Base-by-base conservation (phyloP, 2,329 filamentous ascomycete species). In the Fusarium nurragi region DNA sequence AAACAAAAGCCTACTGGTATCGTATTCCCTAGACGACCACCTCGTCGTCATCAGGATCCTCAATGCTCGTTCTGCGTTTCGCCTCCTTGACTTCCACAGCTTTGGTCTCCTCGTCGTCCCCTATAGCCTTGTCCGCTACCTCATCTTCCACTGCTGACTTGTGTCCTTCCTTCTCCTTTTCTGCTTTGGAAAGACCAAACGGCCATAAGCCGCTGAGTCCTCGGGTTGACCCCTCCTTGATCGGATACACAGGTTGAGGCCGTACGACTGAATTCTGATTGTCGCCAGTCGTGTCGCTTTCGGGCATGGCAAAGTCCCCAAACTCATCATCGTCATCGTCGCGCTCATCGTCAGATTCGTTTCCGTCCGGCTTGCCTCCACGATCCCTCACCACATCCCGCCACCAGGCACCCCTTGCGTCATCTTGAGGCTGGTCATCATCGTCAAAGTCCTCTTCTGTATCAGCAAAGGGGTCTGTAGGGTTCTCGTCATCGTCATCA, bases 261-360 rank as follows among this genome's bases (percentile, higher is more conserved):
- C 84, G 83, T 53, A 87, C 75, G 4, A 88, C 78, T n/a, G 83
- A 77, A 23, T 77, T 79, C 13, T 81, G 77, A 7, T 74, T 72
- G 8, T 75, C 72, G 26, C 64, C 71, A 6, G 69, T 66, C n/a
- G 50, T 67, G 12, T 78, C 78, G 47, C 83, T 78, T 72, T 88
- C 87, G 12, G 87, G 84, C 78, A 90, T 86, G 64, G 86, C 87
- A 67, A 90, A 90, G 56, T 90, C 89, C 14, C 88, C 88, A 77
- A 90, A 86, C 69, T 89, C 88, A 63, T 90, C 86, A 25, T 86
- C 84, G 6, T 86, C 84, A 13, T 85, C 64, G 14, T 83, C 84
- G 30, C 82, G 81, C 25, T 81, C 83, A 47, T 83, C 83, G 38
- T 82, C 83, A 36, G 79, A 82, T 59, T 82, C 81, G 3, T 78